Evolutionary conservation across 805 yeast genomes (phyloP), one percentile per base, ranked within the genome.

Genomic region (Candida chauliodis): DNA sequence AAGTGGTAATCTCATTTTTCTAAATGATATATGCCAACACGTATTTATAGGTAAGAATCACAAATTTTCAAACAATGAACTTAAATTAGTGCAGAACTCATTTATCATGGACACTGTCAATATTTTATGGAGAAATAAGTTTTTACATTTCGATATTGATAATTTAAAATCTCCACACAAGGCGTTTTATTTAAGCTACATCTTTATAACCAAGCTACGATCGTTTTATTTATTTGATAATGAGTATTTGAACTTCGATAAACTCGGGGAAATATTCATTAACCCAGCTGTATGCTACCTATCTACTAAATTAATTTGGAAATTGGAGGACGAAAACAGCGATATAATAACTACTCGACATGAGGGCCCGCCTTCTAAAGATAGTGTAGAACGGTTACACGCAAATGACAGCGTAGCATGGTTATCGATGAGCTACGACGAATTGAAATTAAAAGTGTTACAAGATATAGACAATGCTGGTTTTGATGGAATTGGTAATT

Each of bases 41-140:
- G 52, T 79, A 19, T 60, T 73, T 5, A 59, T 55, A 41, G 51
- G 73, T 42, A 73, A 74, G 43, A 52, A 40, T 10, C 63, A 59
- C 37, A 52, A 55, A 28, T 56, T 61, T 37, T 36, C 46, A n/a
- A 48, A 46, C 2, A 45, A 44, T 5, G 26, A 45, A 3, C 44
- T 52, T 24, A 64, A 66, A 36, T 45, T 47, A 8, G 34, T 71
- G 4, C 77, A 72, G 34, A 77, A 77, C 40, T 56, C 76, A 0
- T 74, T 69, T 41, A 71, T 78, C 8, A 71, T 76, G 68, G 84
- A 79, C 48, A 50, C 72, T 6, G 65, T 80, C 43, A 79, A 79
- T 41, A 58, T 72, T 10, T 34, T 74, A 0, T 79, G 84, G 84
- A 55, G 82, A 42, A 75, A 77, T 44, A 67, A 63, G 47, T 75